These are phyloP conservation scores for Periconia macrospinosa DNA, from an alignment of 2,329 filamentous ascomycete species.

Conservation along the genomic window DNA sequence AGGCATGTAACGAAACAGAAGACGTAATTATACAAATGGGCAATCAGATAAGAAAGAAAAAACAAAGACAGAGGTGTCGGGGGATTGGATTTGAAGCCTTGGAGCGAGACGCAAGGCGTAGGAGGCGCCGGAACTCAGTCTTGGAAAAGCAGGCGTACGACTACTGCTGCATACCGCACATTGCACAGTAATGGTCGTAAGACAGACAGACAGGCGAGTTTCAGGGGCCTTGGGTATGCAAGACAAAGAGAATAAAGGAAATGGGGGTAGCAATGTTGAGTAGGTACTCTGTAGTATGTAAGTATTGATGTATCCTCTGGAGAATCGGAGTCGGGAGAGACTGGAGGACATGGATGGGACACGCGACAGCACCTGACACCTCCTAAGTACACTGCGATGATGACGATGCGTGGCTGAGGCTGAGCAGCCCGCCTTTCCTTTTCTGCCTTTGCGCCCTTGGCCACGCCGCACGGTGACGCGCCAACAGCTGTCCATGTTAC, in stretches of 20 bases:
- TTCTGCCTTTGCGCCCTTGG: no score
- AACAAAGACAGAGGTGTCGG: not conserved
- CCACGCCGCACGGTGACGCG: not conserved
- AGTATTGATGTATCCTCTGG: not conserved
- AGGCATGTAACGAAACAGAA: not conserved
- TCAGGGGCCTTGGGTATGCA: no score
- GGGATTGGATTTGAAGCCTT: not conserved
- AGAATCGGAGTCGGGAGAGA: not conserved
- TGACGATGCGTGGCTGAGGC: not conserved
- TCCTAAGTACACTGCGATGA: not conserved
- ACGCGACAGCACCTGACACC: slow-evolving; percentile 1
- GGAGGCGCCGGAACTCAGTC: not conserved
- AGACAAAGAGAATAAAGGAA: no score
- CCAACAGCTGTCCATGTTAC: no score
- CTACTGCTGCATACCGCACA: not conserved
- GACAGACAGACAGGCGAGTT: no score
- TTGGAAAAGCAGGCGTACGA: not conserved
- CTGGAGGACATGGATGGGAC: slow-evolving; percentile 2
- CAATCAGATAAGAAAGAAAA: no score
- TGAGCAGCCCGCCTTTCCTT: not conserved
- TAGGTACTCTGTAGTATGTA: no score
- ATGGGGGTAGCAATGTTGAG: no score
- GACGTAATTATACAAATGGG: no score
- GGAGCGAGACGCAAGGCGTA: slow-evolving; percentile 8
- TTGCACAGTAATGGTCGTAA: no score